Evolutionary conservation across 176 grass and related monocot genomes (phyloP).

Genomic region (Canna indica): DNA sequence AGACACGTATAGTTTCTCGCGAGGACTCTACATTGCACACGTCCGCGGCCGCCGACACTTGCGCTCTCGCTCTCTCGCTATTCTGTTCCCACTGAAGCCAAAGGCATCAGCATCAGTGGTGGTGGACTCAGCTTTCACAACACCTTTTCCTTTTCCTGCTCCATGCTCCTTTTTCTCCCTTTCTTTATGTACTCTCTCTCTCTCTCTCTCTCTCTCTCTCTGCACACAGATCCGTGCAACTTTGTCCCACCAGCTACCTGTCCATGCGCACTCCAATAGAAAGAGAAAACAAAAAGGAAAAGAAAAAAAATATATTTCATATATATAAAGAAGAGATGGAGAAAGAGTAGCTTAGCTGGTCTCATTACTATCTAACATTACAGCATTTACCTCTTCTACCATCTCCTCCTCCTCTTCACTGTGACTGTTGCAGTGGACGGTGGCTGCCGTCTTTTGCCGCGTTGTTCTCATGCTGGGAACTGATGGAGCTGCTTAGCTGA

Average conservation of each 20-base stretch:
- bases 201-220: background rate
- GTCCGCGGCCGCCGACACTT: background rate
- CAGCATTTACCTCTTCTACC: background rate
- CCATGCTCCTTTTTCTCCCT: no score
- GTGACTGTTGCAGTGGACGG: background rate
- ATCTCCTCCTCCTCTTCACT: background rate
- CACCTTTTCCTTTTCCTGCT: background rate
- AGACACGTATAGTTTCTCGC: background rate
- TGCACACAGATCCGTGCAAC: no score
- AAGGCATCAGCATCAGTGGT: background rate
- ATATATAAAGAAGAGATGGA: background rate
- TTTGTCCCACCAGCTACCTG: background rate
- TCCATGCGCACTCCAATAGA: background rate
- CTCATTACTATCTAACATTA: background rate
- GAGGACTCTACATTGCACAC: background rate
- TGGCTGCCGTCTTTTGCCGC: background rate
- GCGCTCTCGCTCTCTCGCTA: background rate
- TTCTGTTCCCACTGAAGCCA: background rate
- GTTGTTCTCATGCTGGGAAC: background rate
- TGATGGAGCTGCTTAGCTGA: background rate
- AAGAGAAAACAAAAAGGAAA: background rate
- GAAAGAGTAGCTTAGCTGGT: background rate
- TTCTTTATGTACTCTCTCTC: background rate
- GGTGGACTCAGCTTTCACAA: background rate
- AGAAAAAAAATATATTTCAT: no score